phyloP scores from a whole-genome alignment of 2,329 filamentous ascomycete genomes.

The Dactylellina drechsleri region DNA sequence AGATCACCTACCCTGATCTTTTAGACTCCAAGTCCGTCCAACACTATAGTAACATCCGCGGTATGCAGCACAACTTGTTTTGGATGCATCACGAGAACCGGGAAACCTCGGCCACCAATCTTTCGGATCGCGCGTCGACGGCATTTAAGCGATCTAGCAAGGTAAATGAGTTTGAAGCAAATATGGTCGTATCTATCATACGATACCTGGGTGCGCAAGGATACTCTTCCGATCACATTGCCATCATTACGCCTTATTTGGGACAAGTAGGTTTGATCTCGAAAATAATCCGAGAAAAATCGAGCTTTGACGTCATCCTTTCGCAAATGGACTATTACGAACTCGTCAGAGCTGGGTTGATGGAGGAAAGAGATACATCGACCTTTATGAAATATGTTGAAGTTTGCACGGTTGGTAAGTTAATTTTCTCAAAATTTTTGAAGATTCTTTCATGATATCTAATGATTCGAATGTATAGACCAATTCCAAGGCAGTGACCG shows the following conservation, averaged over 20 bases:
- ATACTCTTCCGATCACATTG: conserved; percentile 72
- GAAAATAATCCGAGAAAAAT: conserved; percentile 67
- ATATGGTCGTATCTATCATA: conserved; percentile 73
- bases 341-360: conserved; percentile 71
- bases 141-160: conserved; percentile 71
- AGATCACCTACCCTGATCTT: conserved; percentile 72
- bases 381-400: conserved; percentile 67
- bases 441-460: background rate
- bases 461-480: conserved; percentile 64
- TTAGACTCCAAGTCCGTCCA: conserved; percentile 67
- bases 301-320: conserved; percentile 72
- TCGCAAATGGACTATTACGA: conserved; percentile 76
- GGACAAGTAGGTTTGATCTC: conserved; percentile 72
- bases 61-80: conserved; percentile 70
- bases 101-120: conserved; percentile 65
- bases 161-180: conserved; percentile 71
- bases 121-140: conserved; percentile 64
- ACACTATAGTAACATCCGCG: conserved; percentile 65
- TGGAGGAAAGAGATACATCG: conserved; percentile 67
- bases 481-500: conserved; percentile 83
- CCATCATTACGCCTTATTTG: conserved; percentile 77
- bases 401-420: conserved; percentile 75
- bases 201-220: conserved; percentile 77
- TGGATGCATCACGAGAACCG: conserved; percentile 73
- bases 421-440: background rate